These are phyloP conservation scores for Xylaria arbuscula DNA, from an alignment of 2,329 filamentous ascomycete species.

Conservation along the genomic window DNA sequence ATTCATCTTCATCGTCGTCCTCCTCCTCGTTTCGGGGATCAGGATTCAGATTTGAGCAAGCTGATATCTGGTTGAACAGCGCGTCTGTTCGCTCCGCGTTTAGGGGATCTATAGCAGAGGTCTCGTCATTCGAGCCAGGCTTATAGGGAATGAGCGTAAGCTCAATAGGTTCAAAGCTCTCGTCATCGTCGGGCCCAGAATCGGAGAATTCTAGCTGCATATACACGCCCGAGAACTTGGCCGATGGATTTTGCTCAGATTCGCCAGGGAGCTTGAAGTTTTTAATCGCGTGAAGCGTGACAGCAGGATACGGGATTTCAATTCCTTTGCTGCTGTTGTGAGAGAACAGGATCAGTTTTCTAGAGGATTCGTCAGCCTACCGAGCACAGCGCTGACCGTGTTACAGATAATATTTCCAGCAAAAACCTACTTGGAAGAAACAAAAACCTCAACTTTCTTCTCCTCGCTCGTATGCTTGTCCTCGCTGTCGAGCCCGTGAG, in stretches of 20 bases:
- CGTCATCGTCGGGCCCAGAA: constrained; percentile 70
- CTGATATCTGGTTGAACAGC: constrained; percentile 76
- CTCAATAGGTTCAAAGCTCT: constrained; percentile 72
- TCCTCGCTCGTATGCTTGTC: constrained; percentile 50
- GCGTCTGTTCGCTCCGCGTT: constrained; percentile 54
- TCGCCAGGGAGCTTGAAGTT: constrained; percentile 58
- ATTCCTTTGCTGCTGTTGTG: constrained; percentile 67
- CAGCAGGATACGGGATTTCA: constrained; percentile 77
- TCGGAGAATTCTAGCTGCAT: constrained; percentile 75
- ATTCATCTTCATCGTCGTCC: constrained; percentile 61
- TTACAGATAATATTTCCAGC: constrained; percentile 40
- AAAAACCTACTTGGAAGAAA: constrained; percentile 66
- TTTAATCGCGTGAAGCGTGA: constrained; percentile 80
- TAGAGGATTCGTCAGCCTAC: constrained; percentile 42
- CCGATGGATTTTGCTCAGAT: constrained; percentile 52
- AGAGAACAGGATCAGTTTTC: constrained; percentile 73
- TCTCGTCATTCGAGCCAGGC: constrained; percentile 44
- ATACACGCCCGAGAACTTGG: constrained; percentile 65
- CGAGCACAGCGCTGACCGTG: constrained; percentile 37
- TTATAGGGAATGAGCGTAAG: constrained; percentile 70
- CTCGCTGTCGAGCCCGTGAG: constrained; percentile 50
- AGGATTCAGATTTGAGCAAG: constrained; percentile 80
- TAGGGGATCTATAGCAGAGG: constrained; percentile 43
- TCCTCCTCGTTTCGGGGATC: constrained; percentile 71
- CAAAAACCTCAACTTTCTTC: constrained; percentile 66